Evolutionary conservation across 371 early-diverging fungal species (phyloP).

Genomic region (Haplosporangium sp.): DNA sequence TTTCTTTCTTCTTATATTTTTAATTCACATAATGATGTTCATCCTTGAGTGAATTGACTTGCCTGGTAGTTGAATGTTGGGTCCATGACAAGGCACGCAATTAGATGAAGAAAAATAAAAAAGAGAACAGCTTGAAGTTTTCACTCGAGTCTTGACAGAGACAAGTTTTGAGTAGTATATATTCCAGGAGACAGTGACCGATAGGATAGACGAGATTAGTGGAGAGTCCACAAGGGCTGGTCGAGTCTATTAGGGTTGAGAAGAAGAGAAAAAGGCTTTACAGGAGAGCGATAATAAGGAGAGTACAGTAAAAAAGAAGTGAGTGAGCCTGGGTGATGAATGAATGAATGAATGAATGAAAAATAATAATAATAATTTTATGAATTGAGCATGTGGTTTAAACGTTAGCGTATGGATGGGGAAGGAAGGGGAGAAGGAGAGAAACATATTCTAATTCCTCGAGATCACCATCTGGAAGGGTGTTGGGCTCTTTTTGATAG

Average conservation of each 20-base stretch:
- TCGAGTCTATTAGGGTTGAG: neutral
- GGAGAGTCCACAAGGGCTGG: conserved; percentile 1
- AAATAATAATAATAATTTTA: no score
- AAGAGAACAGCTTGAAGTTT: neutral
- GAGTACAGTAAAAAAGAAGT: neutral
- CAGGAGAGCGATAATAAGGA: neutral
- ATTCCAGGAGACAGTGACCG: neutral
- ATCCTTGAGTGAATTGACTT: conserved; percentile 7
- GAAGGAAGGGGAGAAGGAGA: neutral
- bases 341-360: neutral
- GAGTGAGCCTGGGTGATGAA: neutral
- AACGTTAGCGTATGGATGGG: neutral
- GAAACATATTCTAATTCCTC: neutral
- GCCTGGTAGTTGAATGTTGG: conserved; percentile 43
- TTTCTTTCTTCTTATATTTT: neutral
- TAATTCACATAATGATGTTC: neutral
- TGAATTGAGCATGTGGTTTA: neutral
- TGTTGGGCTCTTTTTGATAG: no score
- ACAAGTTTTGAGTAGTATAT: neutral
- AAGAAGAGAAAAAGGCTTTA: no score
- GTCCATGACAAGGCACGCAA: conserved; percentile 16
- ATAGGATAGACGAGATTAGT: neutral
- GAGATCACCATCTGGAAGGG: neutral
- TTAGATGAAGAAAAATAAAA: neutral
- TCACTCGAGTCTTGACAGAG: neutral